Conservation (phyloP, 169 alveolate genomes). For the Plasmodium berghei region DNA sequence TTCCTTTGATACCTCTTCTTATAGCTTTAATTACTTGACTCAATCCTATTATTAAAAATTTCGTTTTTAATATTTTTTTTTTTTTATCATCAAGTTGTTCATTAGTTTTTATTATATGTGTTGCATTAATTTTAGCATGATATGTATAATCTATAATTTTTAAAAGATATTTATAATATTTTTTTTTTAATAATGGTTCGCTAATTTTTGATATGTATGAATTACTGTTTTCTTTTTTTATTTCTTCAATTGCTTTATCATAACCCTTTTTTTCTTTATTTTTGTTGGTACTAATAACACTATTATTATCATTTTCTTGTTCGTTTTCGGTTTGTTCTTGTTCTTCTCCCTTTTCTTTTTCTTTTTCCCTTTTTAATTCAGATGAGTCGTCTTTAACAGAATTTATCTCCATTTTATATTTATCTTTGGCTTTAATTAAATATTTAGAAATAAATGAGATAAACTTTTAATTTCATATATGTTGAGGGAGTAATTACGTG, state of each 20-base stretch:
- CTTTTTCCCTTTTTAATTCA: not conserved
- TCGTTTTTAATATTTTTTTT: conserved; percentile 50
- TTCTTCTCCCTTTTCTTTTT: not conserved
- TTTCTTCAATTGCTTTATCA: conserved; percentile 45
- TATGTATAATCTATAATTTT: conserved; percentile 50
- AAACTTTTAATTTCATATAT: too few relatives aligned
- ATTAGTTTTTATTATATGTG: conserved; percentile 55
- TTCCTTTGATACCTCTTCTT: conserved; percentile 92
- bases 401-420: too few relatives aligned
- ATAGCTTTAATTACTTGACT: conserved; percentile 96
- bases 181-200: conserved; percentile 59
- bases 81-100: conserved; percentile 22
- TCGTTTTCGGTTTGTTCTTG: not conserved
- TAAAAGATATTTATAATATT: conserved; percentile 42
- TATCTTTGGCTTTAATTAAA: too few relatives aligned
- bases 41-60: conserved; percentile 89
- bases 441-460: too few relatives aligned
- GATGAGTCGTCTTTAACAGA: not conserved
- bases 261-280: conserved; percentile 11
- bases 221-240: conserved; percentile 44
- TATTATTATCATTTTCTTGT: not conserved
- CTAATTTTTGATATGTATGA: conserved; percentile 49
- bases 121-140: conserved; percentile 36
- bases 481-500: too few relatives aligned
- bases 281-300: not conserved